phyloP scores from a whole-genome alignment of 2,329 filamentous ascomycete species.

The Davidsoniella eucalypti region DNA sequence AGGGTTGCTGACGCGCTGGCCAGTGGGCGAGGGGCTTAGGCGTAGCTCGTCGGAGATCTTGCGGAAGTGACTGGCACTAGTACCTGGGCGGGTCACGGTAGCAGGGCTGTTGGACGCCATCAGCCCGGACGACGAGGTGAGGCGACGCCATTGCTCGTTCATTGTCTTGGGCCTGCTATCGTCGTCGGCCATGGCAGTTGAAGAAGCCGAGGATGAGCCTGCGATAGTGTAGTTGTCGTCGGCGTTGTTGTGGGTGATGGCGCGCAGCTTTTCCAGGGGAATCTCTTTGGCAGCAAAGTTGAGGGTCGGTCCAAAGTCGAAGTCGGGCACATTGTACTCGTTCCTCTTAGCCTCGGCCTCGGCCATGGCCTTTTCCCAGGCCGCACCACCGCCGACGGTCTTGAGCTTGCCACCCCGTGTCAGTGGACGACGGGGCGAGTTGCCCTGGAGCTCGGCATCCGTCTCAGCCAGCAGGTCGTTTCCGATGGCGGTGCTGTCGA shows the following conservation, averaged over 20 bases:
- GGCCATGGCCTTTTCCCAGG: slow-evolving; percentile 5
- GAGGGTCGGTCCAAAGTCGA: slow-evolving; percentile 77
- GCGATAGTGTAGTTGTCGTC: slow-evolving; percentile 1
- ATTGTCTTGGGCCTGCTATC: slow-evolving; percentile 3
- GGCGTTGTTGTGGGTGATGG: slow-evolving; percentile 1
- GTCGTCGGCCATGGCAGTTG: neutral
- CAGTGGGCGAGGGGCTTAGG: neutral
- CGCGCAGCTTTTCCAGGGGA: slow-evolving; percentile 9
- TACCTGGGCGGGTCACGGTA: slow-evolving; percentile 1
- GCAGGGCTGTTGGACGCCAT: neutral
- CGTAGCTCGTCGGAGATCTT: slow-evolving; percentile 9
- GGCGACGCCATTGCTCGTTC: slow-evolving; percentile 12
- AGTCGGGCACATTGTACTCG: slow-evolving; percentile 45
- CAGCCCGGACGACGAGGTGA: slow-evolving; percentile 2
- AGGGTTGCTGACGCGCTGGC: neutral
- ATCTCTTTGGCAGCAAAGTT: slow-evolving; percentile 32
- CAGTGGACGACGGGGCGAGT: slow-evolving; percentile 32
- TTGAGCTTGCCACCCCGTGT: slow-evolving; percentile 47
- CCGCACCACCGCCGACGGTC: slow-evolving; percentile 46
- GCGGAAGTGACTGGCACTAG: slow-evolving; percentile 7
- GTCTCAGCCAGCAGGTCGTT: too few species aligned
- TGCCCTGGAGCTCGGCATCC: slow-evolving; percentile 15
- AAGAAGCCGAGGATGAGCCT: neutral
- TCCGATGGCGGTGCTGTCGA: slow-evolving; percentile 15
- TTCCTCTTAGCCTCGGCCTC: slow-evolving; percentile 13